Percentiles rank a stretch among this genome's conserved stretches.
Evolutionary conservation across 306 rosid genomes (phyloP).

Genomic region (Elaeagnus macrophylla): DNA sequence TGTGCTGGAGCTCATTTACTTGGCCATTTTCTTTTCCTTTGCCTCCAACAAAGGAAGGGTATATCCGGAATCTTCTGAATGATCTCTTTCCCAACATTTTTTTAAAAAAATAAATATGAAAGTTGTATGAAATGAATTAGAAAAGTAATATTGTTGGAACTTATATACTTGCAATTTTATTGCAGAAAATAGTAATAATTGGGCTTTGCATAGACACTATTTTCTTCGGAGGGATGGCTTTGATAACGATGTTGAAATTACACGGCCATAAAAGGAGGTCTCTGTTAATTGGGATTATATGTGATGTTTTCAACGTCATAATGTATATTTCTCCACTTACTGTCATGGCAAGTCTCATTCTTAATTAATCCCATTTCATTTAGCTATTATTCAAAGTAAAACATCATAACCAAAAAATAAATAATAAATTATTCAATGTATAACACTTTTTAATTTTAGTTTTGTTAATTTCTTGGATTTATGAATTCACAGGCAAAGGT

Average conservation of each 20-base stretch:
- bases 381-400: background rate
- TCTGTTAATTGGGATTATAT: slow-evolving; percentile 38
- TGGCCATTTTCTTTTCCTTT: slow-evolving; percentile 31
- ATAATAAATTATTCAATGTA: background rate
- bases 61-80: background rate
- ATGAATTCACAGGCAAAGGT: slow-evolving; percentile 39
- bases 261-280: slow-evolving; percentile 21
- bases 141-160: no score
- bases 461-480: background rate
- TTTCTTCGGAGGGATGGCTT: slow-evolving; percentile 21
- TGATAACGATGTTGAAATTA: slow-evolving; percentile 19
- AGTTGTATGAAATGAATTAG: no score
- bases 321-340: slow-evolving; percentile 88
- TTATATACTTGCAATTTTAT: no score
- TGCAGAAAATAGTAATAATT: no score
- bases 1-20: slow-evolving; percentile 29
- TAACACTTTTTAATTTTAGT: background rate
- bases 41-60: slow-evolving; percentile 41
- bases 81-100: background rate
- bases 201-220: slow-evolving; percentile 23
- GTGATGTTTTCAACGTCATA: slow-evolving; percentile 48
- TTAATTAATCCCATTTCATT: background rate
- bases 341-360: slow-evolving; percentile 47
- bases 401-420: background rate
- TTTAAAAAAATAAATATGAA: background rate